Conservation (phyloP, 176 grass and related monocot genomes). For the Raddia guianensis region DNA sequence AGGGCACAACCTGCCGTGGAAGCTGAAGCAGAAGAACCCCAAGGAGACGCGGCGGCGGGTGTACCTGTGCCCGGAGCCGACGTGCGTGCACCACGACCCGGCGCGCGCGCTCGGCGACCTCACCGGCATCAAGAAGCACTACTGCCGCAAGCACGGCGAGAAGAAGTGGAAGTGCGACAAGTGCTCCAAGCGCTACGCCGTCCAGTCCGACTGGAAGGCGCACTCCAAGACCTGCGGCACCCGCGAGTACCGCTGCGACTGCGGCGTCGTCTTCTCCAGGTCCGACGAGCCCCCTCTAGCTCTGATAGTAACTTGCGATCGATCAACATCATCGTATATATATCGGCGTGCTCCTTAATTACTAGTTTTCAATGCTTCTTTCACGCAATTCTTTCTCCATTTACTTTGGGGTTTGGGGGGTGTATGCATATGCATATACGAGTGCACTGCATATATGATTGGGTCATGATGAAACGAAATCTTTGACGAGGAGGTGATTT, state of each 20-base stretch:
- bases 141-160: slow-evolving; percentile 99
- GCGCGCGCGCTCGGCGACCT: slow-evolving; percentile 88
- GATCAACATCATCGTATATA: too few relatives aligned
- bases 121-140: slow-evolving; percentile 98
- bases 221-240: slow-evolving; percentile 99
- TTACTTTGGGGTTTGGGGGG: not conserved
- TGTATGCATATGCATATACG: too few relatives aligned
- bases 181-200: slow-evolving; percentile 97
- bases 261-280: slow-evolving; percentile 99
- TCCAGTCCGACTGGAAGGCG: slow-evolving; percentile 99
- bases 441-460: slow-evolving; percentile 41
- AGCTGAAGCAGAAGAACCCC: slow-evolving; percentile 98
- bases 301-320: not conserved
- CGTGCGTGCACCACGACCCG: slow-evolving; percentile 95
- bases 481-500: not conserved
- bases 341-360: too few relatives aligned
- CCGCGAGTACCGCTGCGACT: slow-evolving; percentile 97
- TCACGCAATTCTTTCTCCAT: too few relatives aligned
- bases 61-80: slow-evolving; percentile 96
- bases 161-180: slow-evolving; percentile 99
- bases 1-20: slow-evolving; percentile 97
- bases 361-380: too few relatives aligned
- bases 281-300: not conserved
- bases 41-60: slow-evolving; percentile 73
- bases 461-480: slow-evolving; percentile 62